These are phyloP conservation scores for Colletotrichum sp. DNA, from an alignment of 2,329 filamentous ascomycete species.

Conservation along the genomic window DNA sequence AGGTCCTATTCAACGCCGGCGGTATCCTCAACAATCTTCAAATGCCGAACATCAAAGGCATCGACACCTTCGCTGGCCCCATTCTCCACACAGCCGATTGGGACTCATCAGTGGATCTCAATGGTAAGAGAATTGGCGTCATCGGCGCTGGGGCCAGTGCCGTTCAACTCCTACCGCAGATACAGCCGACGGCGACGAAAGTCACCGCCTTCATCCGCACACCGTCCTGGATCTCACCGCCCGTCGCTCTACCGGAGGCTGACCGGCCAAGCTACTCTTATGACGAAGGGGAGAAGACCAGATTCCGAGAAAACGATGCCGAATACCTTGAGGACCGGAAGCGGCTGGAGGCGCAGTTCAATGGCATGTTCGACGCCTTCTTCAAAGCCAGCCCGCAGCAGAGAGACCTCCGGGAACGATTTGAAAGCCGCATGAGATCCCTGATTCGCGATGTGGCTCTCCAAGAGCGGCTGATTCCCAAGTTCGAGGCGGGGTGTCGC, in stretches of 20 bases:
- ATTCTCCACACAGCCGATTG: background rate
- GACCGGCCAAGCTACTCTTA: background rate
- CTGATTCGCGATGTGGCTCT: background rate
- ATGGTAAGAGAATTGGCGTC: background rate
- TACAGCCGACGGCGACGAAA: background rate
- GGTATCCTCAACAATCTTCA: background rate
- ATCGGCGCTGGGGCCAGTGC: background rate
- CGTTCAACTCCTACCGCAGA: background rate
- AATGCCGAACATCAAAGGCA: background rate
- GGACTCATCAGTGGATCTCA: background rate
- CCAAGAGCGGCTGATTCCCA: background rate
- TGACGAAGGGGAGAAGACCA: background rate
- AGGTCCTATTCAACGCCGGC: background rate
- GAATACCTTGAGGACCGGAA: background rate
- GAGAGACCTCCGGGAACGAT: background rate
- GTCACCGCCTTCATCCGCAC: background rate
- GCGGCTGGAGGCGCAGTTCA: background rate
- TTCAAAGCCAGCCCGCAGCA: background rate
- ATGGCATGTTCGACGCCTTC: background rate
- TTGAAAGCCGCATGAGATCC: background rate
- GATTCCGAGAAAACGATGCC: background rate
- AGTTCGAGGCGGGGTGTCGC: background rate
- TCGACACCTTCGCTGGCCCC: background rate
- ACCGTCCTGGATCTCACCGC: background rate
- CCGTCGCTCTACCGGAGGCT: background rate